These are phyloP conservation scores for Malania oleifera DNA, from an alignment of 164 flowering plant genomes.

Conservation along the genomic window DNA sequence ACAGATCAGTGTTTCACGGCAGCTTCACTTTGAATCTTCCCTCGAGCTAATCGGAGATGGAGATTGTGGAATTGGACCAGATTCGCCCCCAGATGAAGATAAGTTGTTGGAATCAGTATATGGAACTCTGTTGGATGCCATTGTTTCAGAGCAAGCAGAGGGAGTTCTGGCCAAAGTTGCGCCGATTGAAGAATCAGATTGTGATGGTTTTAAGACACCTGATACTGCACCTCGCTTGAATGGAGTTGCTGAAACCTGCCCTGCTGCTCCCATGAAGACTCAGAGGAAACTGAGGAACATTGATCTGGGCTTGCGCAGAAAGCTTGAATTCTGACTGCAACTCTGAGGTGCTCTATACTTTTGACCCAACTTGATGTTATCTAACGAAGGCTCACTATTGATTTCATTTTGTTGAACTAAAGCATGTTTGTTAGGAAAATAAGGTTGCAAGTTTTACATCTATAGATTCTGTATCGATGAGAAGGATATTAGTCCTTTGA, in stretches of 20 bases:
- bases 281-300: conserved; percentile 22
- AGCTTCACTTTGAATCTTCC: conserved; percentile 33
- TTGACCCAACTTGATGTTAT: too few relatives aligned
- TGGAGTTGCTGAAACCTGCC: conserved; percentile 61
- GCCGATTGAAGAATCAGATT: conserved; percentile 1
- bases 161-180: conserved; percentile 19
- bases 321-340: conserved; percentile 50
- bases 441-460: too few relatives aligned
- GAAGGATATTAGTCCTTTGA: too few relatives aligned
- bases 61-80: conserved; percentile 5
- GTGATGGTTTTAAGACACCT: conserved; percentile 38
- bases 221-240: conserved; percentile 18
- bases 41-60: neutral
- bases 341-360: too few relatives aligned
- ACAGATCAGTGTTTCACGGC: conserved; percentile 23
- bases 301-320: conserved; percentile 42
- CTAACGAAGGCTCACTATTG: too few relatives aligned
- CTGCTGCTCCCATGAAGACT: conserved; percentile 57
- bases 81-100: conserved; percentile 32
- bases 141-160: conserved; percentile 36
- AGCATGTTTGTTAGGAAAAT: too few relatives aligned
- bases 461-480: too few relatives aligned
- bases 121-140: conserved; percentile 38
- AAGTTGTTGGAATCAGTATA: conserved; percentile 38
- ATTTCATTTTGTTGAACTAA: too few relatives aligned